A percentile compares a stretch with the other conserved stretches of the same genome.
Conservation (phyloP, 495 filamentous ascomycete genomes). For the Elasticomyces elasticus region DNA sequence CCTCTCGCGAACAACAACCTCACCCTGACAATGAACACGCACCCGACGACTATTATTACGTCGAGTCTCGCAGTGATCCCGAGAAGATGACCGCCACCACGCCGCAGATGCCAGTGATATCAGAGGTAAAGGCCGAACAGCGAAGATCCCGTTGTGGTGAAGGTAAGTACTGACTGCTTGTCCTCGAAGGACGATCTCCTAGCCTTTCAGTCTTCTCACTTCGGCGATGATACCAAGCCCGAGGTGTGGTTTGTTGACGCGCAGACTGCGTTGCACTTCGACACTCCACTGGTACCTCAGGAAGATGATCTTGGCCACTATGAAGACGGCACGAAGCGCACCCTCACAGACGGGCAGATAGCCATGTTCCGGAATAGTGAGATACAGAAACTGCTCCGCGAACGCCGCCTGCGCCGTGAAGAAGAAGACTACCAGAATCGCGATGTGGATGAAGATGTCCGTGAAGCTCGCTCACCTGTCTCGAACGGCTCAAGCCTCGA, state of each 20-base stretch:
- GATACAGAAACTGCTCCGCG: constrained; percentile 59
- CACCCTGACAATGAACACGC: neutral
- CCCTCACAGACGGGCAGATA: constrained; percentile 85
- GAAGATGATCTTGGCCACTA: constrained; percentile 82
- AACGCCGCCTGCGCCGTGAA: constrained; percentile 32
- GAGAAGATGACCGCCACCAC: neutral
- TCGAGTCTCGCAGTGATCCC: neutral
- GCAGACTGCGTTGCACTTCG: constrained; percentile 36
- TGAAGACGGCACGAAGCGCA: constrained; percentile 77
- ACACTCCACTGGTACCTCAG: constrained; percentile 34
- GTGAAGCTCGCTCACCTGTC: constrained; percentile 6
- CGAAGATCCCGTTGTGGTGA: neutral
- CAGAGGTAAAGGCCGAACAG: constrained; percentile 10
- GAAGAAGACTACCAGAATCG: constrained; percentile 9
- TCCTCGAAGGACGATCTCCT: constrained; percentile 55
- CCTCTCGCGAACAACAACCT: neutral
- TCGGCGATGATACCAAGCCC: constrained; percentile 27
- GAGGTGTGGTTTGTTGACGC: constrained; percentile 21
- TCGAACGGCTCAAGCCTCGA: constrained; percentile 17
- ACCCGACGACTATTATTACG: too few species aligned
- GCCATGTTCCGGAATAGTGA: constrained; percentile 85
- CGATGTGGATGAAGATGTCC: neutral
- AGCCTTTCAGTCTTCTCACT: constrained; percentile 54
- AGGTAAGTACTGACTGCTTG: constrained; percentile 22
- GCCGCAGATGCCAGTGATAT: constrained; percentile 8